phyloP scores from a whole-genome alignment of 177 flowering plant species.

The Vitis hybrid region DNA sequence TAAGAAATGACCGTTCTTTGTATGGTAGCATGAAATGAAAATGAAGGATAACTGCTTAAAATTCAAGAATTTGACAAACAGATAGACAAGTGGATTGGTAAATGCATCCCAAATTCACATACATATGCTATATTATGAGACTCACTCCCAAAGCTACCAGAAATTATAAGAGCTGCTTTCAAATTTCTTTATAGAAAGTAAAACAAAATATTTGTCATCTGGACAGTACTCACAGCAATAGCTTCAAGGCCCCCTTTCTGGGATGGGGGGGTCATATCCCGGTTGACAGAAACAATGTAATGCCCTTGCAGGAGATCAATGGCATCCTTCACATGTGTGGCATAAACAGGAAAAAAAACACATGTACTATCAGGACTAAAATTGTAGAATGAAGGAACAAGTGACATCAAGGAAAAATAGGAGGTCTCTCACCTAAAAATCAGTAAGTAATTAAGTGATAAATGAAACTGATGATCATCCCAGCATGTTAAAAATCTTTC shows the following conservation, averaged over 20 bases:
- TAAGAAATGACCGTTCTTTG: neutral
- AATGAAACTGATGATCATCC: no score
- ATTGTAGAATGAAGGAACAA: neutral
- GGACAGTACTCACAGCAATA: constrained; percentile 66
- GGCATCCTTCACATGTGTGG: constrained; percentile 65
- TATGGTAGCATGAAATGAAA: neutral
- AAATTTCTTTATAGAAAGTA: neutral
- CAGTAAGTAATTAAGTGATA: no score
- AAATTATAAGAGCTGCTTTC: neutral
- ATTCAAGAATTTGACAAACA: no score
- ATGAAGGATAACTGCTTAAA: neutral
- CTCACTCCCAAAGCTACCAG: neutral
- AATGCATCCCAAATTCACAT: neutral
- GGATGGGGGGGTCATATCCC: constrained; percentile 57
- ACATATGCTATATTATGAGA: neutral
- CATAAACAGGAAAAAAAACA: constrained; percentile 7
- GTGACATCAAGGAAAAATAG: neutral
- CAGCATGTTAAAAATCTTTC: no score
- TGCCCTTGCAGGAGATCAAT: constrained; percentile 97
- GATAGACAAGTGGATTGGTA: neutral
- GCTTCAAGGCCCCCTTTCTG: constrained; percentile 62
- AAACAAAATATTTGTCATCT: neutral
- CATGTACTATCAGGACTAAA: neutral
- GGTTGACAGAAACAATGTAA: constrained; percentile 72
- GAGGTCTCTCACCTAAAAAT: no score